phyloP scores from a whole-genome alignment of 2,329 filamentous ascomycete species.

The Chaetomium strumarium region DNA sequence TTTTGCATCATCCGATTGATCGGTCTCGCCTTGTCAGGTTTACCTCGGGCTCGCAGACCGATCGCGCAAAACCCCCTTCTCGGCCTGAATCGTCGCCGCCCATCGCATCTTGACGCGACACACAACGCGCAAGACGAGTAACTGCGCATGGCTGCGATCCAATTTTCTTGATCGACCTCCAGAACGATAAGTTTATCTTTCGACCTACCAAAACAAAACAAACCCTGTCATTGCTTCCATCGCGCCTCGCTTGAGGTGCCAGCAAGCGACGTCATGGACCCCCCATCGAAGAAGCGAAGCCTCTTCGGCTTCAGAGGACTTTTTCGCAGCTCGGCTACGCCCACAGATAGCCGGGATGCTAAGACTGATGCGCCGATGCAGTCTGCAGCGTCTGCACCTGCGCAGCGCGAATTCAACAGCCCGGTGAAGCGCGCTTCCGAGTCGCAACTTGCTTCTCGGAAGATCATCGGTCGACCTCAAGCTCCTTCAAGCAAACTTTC shows the following conservation, averaged over 20 bases:
- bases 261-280: slow-evolving; percentile 22
- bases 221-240: background rate
- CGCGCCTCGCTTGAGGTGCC: slow-evolving; percentile 6
- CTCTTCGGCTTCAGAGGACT: slow-evolving; percentile 23
- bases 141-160: slow-evolving; percentile 14
- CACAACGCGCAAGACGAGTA: slow-evolving; percentile 6
- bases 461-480: slow-evolving; percentile 31
- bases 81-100: slow-evolving; percentile 6
- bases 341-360: slow-evolving; percentile 15
- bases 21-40: slow-evolving; percentile 14
- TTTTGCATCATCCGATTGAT: slow-evolving; percentile 12
- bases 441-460: slow-evolving; percentile 30
- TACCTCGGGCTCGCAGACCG: slow-evolving; percentile 9
- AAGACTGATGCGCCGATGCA: slow-evolving; percentile 9
- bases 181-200: background rate
- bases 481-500: slow-evolving; percentile 29
- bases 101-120: slow-evolving; percentile 14
- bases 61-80: slow-evolving; percentile 13
- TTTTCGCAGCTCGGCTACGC: slow-evolving; percentile 19
- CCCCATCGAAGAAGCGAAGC: slow-evolving; percentile 23
- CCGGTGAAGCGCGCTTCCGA: slow-evolving; percentile 31
- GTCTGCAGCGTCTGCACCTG: slow-evolving; percentile 6
- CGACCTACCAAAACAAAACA: background rate
- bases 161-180: background rate
- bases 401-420: slow-evolving; percentile 25